These are phyloP conservation scores for Penicillium rolfsii DNA, from an alignment of 2,329 filamentous ascomycete species.

Conservation along the genomic window DNA sequence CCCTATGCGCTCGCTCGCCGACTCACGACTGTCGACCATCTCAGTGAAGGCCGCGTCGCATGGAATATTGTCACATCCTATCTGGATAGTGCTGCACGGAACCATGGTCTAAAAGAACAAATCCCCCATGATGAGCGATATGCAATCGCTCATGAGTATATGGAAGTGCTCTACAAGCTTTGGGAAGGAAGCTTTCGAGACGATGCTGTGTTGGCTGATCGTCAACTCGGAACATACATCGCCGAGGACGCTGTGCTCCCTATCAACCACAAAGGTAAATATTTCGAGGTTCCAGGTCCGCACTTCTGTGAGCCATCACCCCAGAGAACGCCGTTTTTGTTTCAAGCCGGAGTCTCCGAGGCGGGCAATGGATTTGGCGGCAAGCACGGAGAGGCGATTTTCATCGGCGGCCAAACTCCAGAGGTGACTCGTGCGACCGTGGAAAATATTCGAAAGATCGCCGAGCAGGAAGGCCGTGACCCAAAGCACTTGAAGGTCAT, in stretches of 20 bases:
- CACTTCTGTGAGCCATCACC: not conserved
- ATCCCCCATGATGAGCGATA: conserved; percentile 53
- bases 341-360: not conserved
- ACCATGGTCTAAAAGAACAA: conserved; percentile 34
- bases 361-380: not conserved
- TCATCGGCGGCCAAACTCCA: not conserved
- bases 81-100: not conserved
- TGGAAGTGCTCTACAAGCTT: conserved; percentile 48
- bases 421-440: not conserved
- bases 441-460: not conserved
- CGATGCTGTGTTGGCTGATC: conserved; percentile 31
- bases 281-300: not conserved
- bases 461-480: not conserved
- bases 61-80: conserved; percentile 1
- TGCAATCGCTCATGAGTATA: conserved; percentile 49
- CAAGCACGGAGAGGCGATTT: not conserved
- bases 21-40: conserved; percentile 56
- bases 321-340: not conserved
- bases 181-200: conserved; percentile 56
- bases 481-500: not conserved
- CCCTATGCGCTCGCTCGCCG: conserved; percentile 57
- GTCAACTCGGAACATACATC: not conserved
- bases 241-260: not conserved
- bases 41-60: conserved; percentile 32
- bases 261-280: not conserved